Conservation (phyloP, 2,329 filamentous ascomycete species). For the Sporothrix globosa region DNA sequence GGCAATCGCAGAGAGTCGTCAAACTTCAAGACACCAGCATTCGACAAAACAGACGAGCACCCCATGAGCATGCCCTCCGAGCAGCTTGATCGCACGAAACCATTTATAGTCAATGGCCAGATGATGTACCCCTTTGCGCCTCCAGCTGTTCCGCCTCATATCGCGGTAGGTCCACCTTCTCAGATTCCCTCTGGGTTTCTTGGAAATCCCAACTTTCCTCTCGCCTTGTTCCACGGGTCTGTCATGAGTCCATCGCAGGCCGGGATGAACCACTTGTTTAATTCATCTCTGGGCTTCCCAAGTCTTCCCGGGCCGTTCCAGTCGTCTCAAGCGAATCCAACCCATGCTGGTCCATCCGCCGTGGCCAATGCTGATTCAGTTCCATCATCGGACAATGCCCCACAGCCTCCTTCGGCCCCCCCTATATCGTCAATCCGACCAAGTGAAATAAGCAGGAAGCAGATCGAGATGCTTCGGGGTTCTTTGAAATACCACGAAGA, state of each 20-base stretch:
- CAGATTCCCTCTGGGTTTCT: slow-evolving; percentile 35
- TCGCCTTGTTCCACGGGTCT: slow-evolving; percentile 36
- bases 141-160: slow-evolving; percentile 30
- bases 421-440: slow-evolving; percentile 62
- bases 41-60: slow-evolving; percentile 42
- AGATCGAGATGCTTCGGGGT: slow-evolving; percentile 56
- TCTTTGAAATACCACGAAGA: slow-evolving; percentile 61
- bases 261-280: slow-evolving; percentile 36
- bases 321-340: neutral
- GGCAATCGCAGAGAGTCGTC: slow-evolving; percentile 36
- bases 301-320: slow-evolving; percentile 20
- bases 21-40: slow-evolving; percentile 18
- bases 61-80: slow-evolving; percentile 48
- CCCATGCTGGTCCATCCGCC: neutral
- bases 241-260: slow-evolving; percentile 39
- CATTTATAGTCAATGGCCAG: slow-evolving; percentile 48
- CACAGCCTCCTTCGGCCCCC: slow-evolving; percentile 43
- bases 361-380: neutral
- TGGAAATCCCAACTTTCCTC: slow-evolving; percentile 36
- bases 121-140: slow-evolving; percentile 43
- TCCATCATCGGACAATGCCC: slow-evolving; percentile 27
- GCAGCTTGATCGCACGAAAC: slow-evolving; percentile 52
- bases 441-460: slow-evolving; percentile 64
- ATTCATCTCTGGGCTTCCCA: slow-evolving; percentile 27
- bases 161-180: slow-evolving; percentile 27